Percentiles rank a stretch among this genome's conserved stretches.
Conservation (phyloP, 2,329 filamentous ascomycete genomes). For the Xylariaceae sp. region DNA sequence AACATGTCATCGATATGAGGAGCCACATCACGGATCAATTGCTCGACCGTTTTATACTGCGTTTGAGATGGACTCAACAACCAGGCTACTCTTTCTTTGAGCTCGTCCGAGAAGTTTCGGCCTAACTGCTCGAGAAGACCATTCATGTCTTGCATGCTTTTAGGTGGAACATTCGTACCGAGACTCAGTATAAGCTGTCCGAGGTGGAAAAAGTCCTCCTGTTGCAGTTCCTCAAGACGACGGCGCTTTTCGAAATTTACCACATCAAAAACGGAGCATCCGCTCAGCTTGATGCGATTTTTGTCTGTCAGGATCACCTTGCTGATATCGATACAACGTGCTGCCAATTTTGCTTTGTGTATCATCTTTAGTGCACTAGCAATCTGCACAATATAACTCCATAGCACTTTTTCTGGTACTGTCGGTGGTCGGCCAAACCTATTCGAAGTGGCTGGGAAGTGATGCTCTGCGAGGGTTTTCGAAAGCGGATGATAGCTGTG, state of each 20-base stretch:
- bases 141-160: constrained; percentile 54
- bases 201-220: constrained; percentile 80
- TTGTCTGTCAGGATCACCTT: constrained; percentile 90
- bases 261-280: constrained; percentile 85
- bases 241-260: constrained; percentile 70
- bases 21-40: constrained; percentile 72
- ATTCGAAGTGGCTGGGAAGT: constrained; percentile 53
- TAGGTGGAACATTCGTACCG: constrained; percentile 59
- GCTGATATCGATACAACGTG: constrained; percentile 76
- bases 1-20: constrained; percentile 69
- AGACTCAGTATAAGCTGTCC: constrained; percentile 80
- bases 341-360: constrained; percentile 74
- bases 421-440: constrained; percentile 42
- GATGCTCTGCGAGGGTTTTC: constrained; percentile 81
- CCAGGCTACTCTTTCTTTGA: constrained; percentile 77
- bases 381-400: constrained; percentile 90
- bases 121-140: constrained; percentile 71
- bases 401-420: constrained; percentile 69
- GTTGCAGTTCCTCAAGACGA: constrained; percentile 69
- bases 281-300: constrained; percentile 81
- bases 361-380: constrained; percentile 82
- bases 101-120: constrained; percentile 68
- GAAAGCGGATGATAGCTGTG: constrained; percentile 90
- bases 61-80: constrained; percentile 62
- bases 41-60: constrained; percentile 64